Conservation (phyloP, 2,329 filamentous ascomycete species). For the Ceratocystiopsis minuta region DNA sequence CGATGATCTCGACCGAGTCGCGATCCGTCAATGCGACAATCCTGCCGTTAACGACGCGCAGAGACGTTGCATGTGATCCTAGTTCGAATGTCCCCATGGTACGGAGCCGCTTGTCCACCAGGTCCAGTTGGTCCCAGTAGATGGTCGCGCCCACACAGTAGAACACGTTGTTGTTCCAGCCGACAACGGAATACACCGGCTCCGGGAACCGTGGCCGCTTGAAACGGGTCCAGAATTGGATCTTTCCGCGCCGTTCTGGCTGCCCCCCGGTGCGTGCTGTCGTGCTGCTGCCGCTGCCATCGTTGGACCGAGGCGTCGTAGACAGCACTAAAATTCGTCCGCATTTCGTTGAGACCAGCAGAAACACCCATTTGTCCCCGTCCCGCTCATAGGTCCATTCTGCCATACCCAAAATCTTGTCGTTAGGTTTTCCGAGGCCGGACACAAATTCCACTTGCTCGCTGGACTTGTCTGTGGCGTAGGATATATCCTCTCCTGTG, state of each 20-base stretch:
- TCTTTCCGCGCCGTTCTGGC: slow-evolving; percentile 11
- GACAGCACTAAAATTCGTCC: slow-evolving; percentile 40
- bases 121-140: slow-evolving; percentile 36
- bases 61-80: slow-evolving; percentile 32
- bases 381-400: slow-evolving; percentile 46
- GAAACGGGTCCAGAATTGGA: slow-evolving; percentile 37
- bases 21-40: slow-evolving; percentile 32
- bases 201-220: slow-evolving; percentile 22
- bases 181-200: slow-evolving; percentile 37
- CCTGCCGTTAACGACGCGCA: slow-evolving; percentile 28
- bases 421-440: slow-evolving; percentile 36
- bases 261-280: no score
- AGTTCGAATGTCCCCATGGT: slow-evolving; percentile 28
- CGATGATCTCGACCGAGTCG: slow-evolving; percentile 38
- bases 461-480: slow-evolving; percentile 23
- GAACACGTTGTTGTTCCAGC: slow-evolving; percentile 37
- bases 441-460: slow-evolving; percentile 29
- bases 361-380: slow-evolving; percentile 40
- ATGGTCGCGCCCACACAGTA: slow-evolving; percentile 35
- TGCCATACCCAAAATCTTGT: slow-evolving; percentile 40
- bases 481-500: slow-evolving; percentile 33
- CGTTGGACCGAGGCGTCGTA: slow-evolving; percentile 15
- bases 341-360: slow-evolving; percentile 39
- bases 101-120: slow-evolving; percentile 31
- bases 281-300: no score